A percentile compares a stretch with the other conserved stretches of the same genome.
These are phyloP conservation scores for Amanita molliuscula DNA, from an alignment of 768 basidiomycete genomes.

Conservation along the genomic window DNA sequence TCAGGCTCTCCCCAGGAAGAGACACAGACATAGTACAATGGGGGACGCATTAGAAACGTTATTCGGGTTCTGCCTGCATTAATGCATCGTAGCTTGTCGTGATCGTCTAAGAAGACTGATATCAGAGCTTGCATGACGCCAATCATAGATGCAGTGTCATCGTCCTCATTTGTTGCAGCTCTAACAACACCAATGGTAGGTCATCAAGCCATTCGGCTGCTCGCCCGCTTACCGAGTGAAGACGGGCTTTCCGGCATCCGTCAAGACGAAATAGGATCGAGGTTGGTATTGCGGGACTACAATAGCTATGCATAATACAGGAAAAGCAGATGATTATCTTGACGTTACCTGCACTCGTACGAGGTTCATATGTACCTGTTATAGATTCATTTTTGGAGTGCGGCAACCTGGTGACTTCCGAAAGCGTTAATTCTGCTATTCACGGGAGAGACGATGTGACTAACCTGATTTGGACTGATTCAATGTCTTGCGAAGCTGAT, in stretches of 20 bases:
- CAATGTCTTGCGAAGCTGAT: slow-evolving; percentile 62
- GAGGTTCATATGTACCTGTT: slow-evolving; percentile 5
- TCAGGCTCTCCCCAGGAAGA: slow-evolving; percentile 96
- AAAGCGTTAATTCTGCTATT: background rate
- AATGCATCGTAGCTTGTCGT: slow-evolving; percentile 78
- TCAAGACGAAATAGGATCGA: slow-evolving; percentile 86
- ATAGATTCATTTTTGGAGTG: slow-evolving; percentile 17
- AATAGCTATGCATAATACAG: slow-evolving; percentile 8
- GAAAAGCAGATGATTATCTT: background rate
- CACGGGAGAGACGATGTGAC: slow-evolving; percentile 3
- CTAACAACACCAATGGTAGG: slow-evolving; percentile 24
- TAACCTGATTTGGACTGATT: slow-evolving; percentile 41
- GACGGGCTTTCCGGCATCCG: slow-evolving; percentile 97
- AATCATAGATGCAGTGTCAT: slow-evolving; percentile 67
- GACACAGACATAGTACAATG: slow-evolving; percentile 86
- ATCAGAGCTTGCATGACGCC: slow-evolving; percentile 94
- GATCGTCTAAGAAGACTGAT: slow-evolving; percentile 90
- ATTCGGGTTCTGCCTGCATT: slow-evolving; percentile 78
- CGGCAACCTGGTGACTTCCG: slow-evolving; percentile 5
- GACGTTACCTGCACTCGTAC: slow-evolving; percentile 4
- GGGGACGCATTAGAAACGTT: slow-evolving; percentile 76
- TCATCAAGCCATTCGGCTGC: slow-evolving; percentile 3
- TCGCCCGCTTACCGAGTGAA: slow-evolving; percentile 52
- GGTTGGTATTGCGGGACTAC: slow-evolving; percentile 35
- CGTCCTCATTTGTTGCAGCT: slow-evolving; percentile 44